Percentiles rank a stretch among this genome's conserved stretches.
phyloP scores from a whole-genome alignment of 768 basidiomycete species.

The Suillus discolor region DNA sequence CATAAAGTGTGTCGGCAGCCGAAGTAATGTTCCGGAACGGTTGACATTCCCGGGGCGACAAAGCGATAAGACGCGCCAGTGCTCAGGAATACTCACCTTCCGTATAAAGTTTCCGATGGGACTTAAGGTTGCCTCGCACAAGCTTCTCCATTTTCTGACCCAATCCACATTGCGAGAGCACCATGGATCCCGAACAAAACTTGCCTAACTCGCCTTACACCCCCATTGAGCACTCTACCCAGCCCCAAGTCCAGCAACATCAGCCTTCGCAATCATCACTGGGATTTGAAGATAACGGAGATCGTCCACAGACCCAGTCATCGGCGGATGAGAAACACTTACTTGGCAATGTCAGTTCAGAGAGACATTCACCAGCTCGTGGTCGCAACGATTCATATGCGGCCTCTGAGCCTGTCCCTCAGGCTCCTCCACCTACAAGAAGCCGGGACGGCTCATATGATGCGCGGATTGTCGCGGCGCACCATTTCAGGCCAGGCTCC shows the following conservation, averaged over 20 bases:
- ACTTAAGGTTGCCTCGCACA: neutral
- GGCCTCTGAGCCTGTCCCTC: slow-evolving; percentile 13
- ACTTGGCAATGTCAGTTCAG: slow-evolving; percentile 9
- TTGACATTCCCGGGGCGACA: neutral
- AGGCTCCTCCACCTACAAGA: slow-evolving; percentile 10
- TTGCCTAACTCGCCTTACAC: neutral
- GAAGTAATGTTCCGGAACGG: neutral
- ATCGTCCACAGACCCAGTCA: slow-evolving; percentile 1
- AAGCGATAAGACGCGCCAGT: neutral
- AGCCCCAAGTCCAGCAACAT: neutral
- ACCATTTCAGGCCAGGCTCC: neutral
- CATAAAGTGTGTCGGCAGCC: neutral
- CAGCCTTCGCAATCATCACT: neutral
- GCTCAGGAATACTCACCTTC: neutral
- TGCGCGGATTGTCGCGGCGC: slow-evolving; percentile 18
- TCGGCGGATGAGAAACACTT: slow-evolving; percentile 15
- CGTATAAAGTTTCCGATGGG: neutral
- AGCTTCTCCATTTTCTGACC: neutral
- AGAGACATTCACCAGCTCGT: slow-evolving; percentile 8
- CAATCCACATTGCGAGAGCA: slow-evolving; percentile 10
- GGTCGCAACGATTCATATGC: slow-evolving; percentile 10
- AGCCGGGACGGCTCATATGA: slow-evolving; percentile 19
- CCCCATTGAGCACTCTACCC: neutral
- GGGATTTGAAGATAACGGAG: neutral
- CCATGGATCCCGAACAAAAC: slow-evolving; percentile 18